Percentiles rank a stretch among this genome's conserved stretches.
phyloP scores from a whole-genome alignment of 495 filamentous ascomycete genomes.

The Podospora pseudoanserina region DNA sequence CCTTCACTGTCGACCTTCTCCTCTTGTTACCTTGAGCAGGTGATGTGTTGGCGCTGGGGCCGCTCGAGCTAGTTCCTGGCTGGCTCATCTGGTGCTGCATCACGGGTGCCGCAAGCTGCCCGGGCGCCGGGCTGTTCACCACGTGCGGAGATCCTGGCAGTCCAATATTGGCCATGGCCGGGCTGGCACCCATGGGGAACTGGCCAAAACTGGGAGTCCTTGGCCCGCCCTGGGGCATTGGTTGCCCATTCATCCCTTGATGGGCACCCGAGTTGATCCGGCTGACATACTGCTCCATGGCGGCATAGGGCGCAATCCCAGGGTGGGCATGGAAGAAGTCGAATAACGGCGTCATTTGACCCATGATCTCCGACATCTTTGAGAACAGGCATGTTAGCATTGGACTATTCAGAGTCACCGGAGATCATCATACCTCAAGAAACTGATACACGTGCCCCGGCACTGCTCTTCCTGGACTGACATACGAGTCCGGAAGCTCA shows the following conservation, averaged over 20 bases:
- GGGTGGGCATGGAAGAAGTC: constrained; percentile 57
- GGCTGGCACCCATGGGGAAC: constrained; percentile 53
- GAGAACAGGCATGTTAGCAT: constrained; percentile 6
- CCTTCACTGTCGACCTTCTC: constrained; percentile 74
- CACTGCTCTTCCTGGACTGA: constrained; percentile 58
- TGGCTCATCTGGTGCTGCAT: constrained; percentile 74
- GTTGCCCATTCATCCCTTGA: constrained; percentile 40
- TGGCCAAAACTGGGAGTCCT: constrained; percentile 49
- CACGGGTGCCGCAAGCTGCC: constrained; percentile 57
- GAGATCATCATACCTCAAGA: constrained; percentile 55
- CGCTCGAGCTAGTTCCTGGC: constrained; percentile 66
- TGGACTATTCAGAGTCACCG: background rate
- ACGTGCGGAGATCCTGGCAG: constrained; percentile 60
- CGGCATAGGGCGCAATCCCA: constrained; percentile 54
- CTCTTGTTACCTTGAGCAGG: constrained; percentile 71
- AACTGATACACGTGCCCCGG: constrained; percentile 60
- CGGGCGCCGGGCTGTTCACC: constrained; percentile 52
- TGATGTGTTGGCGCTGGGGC: constrained; percentile 77
- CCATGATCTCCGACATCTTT: constrained; percentile 70
- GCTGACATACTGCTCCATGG: constrained; percentile 58
- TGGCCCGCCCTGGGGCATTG: constrained; percentile 38
- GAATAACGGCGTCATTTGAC: constrained; percentile 68
- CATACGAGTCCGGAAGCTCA: constrained; percentile 59
- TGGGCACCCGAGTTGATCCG: constrained; percentile 33
- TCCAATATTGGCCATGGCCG: constrained; percentile 50